Base-by-base conservation (phyloP, 1,284 basidiomycete genomes). In the Cerioporus squamosus region DNA sequence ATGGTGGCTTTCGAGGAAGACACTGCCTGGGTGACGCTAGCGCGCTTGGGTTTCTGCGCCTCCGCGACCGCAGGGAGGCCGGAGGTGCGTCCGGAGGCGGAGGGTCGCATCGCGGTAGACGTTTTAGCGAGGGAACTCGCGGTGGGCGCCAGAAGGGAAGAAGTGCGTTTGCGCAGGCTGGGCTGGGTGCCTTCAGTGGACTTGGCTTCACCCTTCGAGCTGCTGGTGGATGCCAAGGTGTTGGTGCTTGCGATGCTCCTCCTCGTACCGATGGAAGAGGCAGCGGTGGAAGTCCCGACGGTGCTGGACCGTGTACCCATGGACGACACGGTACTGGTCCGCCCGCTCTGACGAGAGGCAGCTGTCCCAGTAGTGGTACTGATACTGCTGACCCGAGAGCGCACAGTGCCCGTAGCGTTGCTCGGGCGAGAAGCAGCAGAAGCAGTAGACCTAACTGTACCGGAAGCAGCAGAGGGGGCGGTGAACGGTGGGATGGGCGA, bases 71-170 rank as follows among this genome's bases (percentile, higher is more conserved):
- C 36, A 1, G 64, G 57, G 12, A 64, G 55, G 40, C 63, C 63
- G 12, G 63, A 62, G 17, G 53, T 40, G 40, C 60, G 60, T 14
- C 63, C 60, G 1, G 57, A 53, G 36, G 24, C 56, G 44, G 55
- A 54, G 24, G 63, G 59, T 33, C 43, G 60, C 38, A 40, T 48
- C 3, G 54, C 44, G 26, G 53, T 20, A 55, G 64, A 76, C 61
- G 68, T 75, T 74, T 86, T 90, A 2, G 90, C 91, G 24, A 92
- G 75, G 1, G 90, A 93, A 64, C 89, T 89, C 2, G 87, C 90
- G 1, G 90, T 92, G 0, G 90, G 90, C 0, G 88, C 87, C 51
- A 86, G 74, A 15, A 92, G 75, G 22, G 86, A 82, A 2, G 88
- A 90, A 1, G 74, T 72, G 1, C 78, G 62, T 60, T 68, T 69